phyloP scores from a whole-genome alignment of 2,329 filamentous ascomycete genomes.

The Rhytidhysteron rufulum region DNA sequence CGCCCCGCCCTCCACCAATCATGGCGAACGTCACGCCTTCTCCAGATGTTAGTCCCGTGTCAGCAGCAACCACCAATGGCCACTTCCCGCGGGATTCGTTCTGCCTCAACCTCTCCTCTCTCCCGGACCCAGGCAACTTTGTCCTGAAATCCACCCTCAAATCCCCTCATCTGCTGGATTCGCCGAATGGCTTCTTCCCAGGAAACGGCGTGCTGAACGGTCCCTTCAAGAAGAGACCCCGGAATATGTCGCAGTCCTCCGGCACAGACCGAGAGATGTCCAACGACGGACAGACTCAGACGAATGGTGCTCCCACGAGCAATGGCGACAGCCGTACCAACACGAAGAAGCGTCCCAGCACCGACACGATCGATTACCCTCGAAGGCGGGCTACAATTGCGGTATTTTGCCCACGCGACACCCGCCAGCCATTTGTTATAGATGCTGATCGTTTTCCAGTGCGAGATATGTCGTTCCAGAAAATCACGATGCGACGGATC shows the following conservation, averaged over 20 bases:
- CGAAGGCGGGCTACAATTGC: constrained; percentile 40
- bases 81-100: constrained; percentile 36
- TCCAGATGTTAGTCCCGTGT: constrained; percentile 41
- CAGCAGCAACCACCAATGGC: constrained; percentile 38
- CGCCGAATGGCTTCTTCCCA: constrained; percentile 32
- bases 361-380: constrained; percentile 41
- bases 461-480: constrained; percentile 75
- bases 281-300: constrained; percentile 20
- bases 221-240: constrained; percentile 34
- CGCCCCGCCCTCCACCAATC: constrained; percentile 32
- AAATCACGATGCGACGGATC: constrained; percentile 77
- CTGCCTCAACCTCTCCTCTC: constrained; percentile 36
- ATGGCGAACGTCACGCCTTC: constrained; percentile 38
- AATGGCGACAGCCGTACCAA: constrained; percentile 27
- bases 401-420: constrained; percentile 19
- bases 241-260: constrained; percentile 42
- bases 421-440: too few relatives aligned
- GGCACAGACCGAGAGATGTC: constrained; percentile 40
- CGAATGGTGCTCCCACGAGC: constrained; percentile 13
- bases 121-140: constrained; percentile 35
- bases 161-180: constrained; percentile 36
- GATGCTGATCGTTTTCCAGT: constrained; percentile 50
- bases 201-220: constrained; percentile 22
- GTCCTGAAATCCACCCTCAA: constrained; percentile 35
- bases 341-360: constrained; percentile 36